A percentile compares a stretch with the other conserved stretches of the same genome.
These are phyloP conservation scores for Eucalyptus brandiana DNA, from an alignment of 345 rosid genomes.

Conservation along the genomic window DNA sequence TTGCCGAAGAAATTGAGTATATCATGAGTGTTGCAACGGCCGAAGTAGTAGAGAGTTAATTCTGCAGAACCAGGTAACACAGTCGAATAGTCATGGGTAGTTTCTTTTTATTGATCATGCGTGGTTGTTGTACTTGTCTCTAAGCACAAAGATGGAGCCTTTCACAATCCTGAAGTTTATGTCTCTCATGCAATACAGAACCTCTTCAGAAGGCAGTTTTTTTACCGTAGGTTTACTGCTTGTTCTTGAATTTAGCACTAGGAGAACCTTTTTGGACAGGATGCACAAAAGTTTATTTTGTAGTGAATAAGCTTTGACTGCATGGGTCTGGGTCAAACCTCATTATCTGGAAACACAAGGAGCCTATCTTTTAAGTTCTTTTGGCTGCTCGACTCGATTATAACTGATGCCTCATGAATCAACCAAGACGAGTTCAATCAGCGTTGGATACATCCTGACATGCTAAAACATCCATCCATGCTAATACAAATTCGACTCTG, in stretches of 20 bases:
- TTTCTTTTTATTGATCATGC: not conserved
- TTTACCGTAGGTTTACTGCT: not conserved
- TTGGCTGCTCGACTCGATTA: not conserved
- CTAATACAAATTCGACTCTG: not conserved
- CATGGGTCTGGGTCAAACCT: not conserved
- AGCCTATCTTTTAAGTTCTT: not conserved
- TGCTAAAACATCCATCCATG: not conserved
- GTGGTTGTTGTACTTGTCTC: not conserved
- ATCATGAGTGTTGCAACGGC: slow-evolving; percentile 8
- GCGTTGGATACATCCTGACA: not conserved
- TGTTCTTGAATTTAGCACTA: not conserved
- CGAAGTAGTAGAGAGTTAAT: not conserved
- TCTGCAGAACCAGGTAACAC: not conserved
- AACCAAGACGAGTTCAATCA: not conserved
- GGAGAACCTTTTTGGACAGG: not conserved
- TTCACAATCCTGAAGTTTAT: not conserved
- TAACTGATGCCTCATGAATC: not conserved
- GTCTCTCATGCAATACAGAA: not conserved
- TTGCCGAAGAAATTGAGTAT: slow-evolving; percentile 38
- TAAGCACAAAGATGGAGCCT: not conserved
- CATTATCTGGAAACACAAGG: not conserved
- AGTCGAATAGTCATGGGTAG: not conserved
- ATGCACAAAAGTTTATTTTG: not conserved
- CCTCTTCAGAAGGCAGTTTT: not conserved
- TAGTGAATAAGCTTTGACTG: not conserved